Evolutionary conservation across 176 grass and related monocot species (phyloP), one percentile per base, ranked within the genome.

Genomic region (Cenchrus fungigraminus): DNA sequence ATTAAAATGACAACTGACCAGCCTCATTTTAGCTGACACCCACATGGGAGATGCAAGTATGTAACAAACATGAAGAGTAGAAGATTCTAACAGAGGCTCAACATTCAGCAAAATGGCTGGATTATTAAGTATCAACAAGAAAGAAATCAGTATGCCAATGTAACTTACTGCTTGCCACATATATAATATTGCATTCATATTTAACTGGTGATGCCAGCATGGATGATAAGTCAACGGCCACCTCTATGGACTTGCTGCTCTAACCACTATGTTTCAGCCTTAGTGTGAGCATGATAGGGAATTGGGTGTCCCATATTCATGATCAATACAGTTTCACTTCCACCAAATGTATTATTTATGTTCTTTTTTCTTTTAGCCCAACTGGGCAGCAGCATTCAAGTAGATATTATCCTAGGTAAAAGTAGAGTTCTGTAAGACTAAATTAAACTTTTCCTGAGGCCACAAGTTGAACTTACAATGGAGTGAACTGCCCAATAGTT

Each of bases 391-490:
- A 28, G 72, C 9, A 56, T 56, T 46, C 3, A 34, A 19, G 6
- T 70, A 25, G 6, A 76, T 42, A 20, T 25, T 76, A 37, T 66
- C 59, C 60, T n/a, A 65, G 59, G 1, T 28, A 55, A 53, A 56
- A 73, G 14, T 51, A 74, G 28, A 40, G 17, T 80, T 86, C 54
- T 19, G 46, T 65, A 73, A 44, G 56, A 12, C 34, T 67, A 58
- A 58, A 13, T 68, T 5, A 1, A 76, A 58, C 60, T 55, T n/a
- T 17, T 32, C 46, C 31, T 25, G 65, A 73, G 6, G 55, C 50
- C 10, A 58, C 40, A 56, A 37, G 42, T 44, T 68, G 25, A 76
- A 42, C 15, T 1, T 76, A 19, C 17, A 40, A 60, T 67, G 52
- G 6, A 9, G 60, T 66, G 22, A 61, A n/a, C 9, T 11, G 20